These are phyloP conservation scores for Globisporangium nagaii DNA, from an alignment of 352 stramenopile species.

Conservation along the genomic window DNA sequence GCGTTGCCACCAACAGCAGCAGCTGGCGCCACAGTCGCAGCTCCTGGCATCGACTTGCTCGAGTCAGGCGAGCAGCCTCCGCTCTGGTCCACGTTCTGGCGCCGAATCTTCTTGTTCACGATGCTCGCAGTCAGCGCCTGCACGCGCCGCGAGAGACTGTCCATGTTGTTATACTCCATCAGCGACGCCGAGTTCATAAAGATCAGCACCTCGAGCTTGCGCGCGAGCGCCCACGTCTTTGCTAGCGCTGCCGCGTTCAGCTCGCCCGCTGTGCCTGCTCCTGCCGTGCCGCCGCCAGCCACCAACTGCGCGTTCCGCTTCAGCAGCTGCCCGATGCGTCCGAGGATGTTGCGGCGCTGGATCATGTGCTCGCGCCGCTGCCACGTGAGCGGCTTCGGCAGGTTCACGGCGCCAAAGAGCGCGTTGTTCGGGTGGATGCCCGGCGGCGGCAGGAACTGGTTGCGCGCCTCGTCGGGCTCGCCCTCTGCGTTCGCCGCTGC, in stretches of 20 bases:
- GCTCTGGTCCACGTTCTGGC: slow-evolving; percentile 20
- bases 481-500: not conserved
- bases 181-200: slow-evolving; percentile 81
- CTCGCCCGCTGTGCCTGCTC: no score
- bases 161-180: slow-evolving; percentile 75
- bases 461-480: slow-evolving; percentile 6
- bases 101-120: slow-evolving; percentile 83
- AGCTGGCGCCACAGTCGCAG: not conserved
- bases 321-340: slow-evolving; percentile 57
- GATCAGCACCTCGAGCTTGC: slow-evolving; percentile 79
- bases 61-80: not conserved
- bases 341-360: slow-evolving; percentile 65
- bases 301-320: slow-evolving; percentile 48
- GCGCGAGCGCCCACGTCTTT: slow-evolving; percentile 68
- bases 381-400: slow-evolving; percentile 82
- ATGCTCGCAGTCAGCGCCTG: slow-evolving; percentile 76
- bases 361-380: slow-evolving; percentile 66
- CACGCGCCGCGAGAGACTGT: slow-evolving; percentile 72
- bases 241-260: slow-evolving; percentile 13
- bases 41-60: not conserved
- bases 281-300: not conserved
- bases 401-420: slow-evolving; percentile 51
- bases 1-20: not conserved
- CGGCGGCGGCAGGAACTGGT: slow-evolving; percentile 41
- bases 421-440: slow-evolving; percentile 70